phyloP scores from a whole-genome alignment of 2,329 filamentous ascomycete species.

The Pseudogymnoascus sp. region DNA sequence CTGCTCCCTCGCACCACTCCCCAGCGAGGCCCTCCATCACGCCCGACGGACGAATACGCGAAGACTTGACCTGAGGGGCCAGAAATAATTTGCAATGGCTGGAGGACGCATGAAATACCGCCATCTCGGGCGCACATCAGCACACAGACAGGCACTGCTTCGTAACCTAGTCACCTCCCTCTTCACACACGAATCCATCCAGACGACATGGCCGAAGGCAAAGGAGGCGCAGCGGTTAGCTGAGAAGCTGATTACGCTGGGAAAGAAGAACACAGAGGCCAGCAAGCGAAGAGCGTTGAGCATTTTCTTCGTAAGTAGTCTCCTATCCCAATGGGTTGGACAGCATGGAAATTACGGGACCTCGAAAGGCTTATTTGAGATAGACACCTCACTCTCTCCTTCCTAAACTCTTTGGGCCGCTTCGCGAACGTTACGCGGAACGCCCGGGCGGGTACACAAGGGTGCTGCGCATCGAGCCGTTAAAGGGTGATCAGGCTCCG shows the following conservation, averaged over 20 bases:
- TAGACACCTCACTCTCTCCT: constrained; percentile 62
- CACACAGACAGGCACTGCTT: constrained; percentile 85
- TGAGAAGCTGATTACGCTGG: constrained; percentile 88
- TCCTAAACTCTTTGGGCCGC: constrained; percentile 79
- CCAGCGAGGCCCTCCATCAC: not conserved
- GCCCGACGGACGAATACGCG: not conserved
- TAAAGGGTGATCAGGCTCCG: constrained; percentile 76
- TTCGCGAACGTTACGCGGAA: constrained; percentile 67
- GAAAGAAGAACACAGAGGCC: constrained; percentile 85
- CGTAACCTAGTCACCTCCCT: constrained; percentile 94
- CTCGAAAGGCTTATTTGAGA: constrained; percentile 2
- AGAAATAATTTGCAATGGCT: constrained; percentile 52
- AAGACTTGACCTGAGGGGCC: not conserved
- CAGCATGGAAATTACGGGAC: not conserved
- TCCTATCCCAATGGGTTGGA: not conserved
- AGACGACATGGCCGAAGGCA: constrained; percentile 91
- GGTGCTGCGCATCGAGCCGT: constrained; percentile 82
- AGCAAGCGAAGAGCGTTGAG: constrained; percentile 65
- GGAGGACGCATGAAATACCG: constrained; percentile 82
- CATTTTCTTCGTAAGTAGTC: constrained; percentile 70
- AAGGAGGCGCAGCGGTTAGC: constrained; percentile 93
- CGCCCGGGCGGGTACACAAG: constrained; percentile 92
- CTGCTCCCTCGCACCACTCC: not conserved
- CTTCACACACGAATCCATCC: constrained; percentile 85
- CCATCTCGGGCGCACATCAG: constrained; percentile 74